phyloP scores from a whole-genome alignment of 768 basidiomycete species.

The Termitomyces sp. region DNA sequence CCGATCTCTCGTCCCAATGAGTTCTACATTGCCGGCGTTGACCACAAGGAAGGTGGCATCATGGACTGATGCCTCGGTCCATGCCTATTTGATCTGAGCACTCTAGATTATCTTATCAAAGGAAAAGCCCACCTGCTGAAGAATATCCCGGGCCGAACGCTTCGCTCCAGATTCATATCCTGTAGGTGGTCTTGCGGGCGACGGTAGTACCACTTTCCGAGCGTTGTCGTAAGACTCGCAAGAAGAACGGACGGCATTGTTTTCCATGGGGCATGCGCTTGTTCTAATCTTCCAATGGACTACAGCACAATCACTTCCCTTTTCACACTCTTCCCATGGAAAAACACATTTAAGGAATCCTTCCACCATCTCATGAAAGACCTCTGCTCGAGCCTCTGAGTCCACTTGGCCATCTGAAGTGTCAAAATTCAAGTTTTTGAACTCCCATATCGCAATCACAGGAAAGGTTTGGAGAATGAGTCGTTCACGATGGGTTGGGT shows the following conservation, averaged over 20 bases:
- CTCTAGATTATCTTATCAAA: background rate
- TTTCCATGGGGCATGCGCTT: background rate
- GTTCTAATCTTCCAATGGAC: background rate
- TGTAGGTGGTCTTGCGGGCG: background rate
- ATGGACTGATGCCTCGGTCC: background rate
- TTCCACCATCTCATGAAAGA: background rate
- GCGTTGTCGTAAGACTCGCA: background rate
- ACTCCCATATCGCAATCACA: background rate
- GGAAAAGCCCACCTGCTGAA: background rate
- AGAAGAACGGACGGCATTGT: background rate
- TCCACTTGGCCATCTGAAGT: background rate
- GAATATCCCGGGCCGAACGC: background rate
- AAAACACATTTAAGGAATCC: background rate
- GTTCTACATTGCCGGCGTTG: background rate
- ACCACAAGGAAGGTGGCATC: background rate
- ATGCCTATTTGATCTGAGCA: background rate
- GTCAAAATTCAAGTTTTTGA: background rate
- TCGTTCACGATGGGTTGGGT: background rate
- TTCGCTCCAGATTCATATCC: background rate
- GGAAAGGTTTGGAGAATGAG: background rate
- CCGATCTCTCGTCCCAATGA: background rate
- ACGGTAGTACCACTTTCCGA: background rate
- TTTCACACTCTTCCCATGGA: constrained; percentile 1
- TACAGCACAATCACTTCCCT: background rate
- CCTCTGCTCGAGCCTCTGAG: background rate